These are phyloP conservation scores for Pulveroboletus sp. DNA, from an alignment of 1,284 basidiomycete genomes.

Conservation along the genomic window DNA sequence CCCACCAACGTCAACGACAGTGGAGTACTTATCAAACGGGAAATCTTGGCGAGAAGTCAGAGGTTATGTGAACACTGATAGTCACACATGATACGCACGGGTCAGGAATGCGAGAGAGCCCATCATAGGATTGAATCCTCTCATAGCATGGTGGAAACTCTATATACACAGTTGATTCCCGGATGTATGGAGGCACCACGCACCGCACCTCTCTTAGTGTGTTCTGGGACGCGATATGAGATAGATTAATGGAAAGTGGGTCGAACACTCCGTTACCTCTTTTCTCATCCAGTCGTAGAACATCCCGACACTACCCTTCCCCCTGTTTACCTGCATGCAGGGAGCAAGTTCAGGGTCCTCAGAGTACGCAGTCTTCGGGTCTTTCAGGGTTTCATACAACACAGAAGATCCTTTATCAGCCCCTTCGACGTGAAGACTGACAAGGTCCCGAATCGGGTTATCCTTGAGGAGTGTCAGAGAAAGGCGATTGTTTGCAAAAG, in stretches of 20 bases:
- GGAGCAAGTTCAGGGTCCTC: constrained; percentile 27
- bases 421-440: constrained; percentile 26
- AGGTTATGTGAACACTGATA: not conserved
- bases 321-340: constrained; percentile 20
- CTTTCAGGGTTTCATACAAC: constrained; percentile 33
- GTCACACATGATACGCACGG: constrained; percentile 15
- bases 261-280: constrained; percentile 14
- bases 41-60: constrained; percentile 24
- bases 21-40: constrained; percentile 30
- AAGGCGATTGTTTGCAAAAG: constrained; percentile 40
- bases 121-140: constrained; percentile 26
- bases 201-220: constrained; percentile 22
- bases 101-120: constrained; percentile 31
- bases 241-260: not conserved
- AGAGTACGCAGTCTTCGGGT: constrained; percentile 26
- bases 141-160: constrained; percentile 31
- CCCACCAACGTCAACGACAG: constrained; percentile 37
- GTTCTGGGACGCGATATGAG: constrained; percentile 9
- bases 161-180: constrained; percentile 1
- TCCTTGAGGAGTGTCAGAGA: constrained; percentile 35
- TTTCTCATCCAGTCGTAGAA: constrained; percentile 35
- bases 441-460: constrained; percentile 27
- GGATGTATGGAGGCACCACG: not conserved
- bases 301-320: constrained; percentile 26
- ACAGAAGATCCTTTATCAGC: constrained; percentile 25